These are phyloP conservation scores for Pelargonium fulgidum DNA, from an alignment of 441 rosid genomes.

Conservation along the genomic window DNA sequence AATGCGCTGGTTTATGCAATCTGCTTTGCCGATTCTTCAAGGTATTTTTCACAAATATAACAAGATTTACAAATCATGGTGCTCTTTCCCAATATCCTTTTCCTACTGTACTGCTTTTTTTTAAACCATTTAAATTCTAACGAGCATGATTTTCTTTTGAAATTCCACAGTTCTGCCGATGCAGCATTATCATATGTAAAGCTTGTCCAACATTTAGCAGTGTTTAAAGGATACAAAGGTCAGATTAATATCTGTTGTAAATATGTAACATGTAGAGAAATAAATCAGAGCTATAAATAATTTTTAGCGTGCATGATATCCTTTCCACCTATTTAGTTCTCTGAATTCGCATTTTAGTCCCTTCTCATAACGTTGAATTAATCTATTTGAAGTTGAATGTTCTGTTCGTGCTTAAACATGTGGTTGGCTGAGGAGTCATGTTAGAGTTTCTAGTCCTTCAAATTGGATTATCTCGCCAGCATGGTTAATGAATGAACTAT, in stretches of 20 bases:
- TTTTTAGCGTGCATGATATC: no score
- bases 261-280: neutral
- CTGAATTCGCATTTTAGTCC: no score
- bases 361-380: no score
- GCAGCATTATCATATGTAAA: slow-evolving; percentile 78
- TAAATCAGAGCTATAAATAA: no score
- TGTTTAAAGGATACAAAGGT: slow-evolving; percentile 87
- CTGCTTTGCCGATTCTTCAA: slow-evolving; percentile 65
- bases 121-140: neutral
- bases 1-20: slow-evolving; percentile 78
- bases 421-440: no score
- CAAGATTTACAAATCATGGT: neutral
- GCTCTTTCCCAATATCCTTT: slow-evolving; percentile 4
- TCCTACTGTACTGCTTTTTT: neutral
- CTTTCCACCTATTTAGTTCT: no score
- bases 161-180: slow-evolving; percentile 61
- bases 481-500: no score
- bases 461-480: no score
- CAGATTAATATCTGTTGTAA: slow-evolving; percentile 18
- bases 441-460: no score
- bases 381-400: no score
- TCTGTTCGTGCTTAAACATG: no score
- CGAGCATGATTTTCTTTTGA: slow-evolving; percentile 23
- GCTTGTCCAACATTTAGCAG: slow-evolving; percentile 89
- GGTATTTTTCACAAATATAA: slow-evolving; percentile 38